Evolutionary conservation across 2,329 filamentous ascomycete genomes (phyloP).

Genomic region (Alternaria angustiovoidea): DNA sequence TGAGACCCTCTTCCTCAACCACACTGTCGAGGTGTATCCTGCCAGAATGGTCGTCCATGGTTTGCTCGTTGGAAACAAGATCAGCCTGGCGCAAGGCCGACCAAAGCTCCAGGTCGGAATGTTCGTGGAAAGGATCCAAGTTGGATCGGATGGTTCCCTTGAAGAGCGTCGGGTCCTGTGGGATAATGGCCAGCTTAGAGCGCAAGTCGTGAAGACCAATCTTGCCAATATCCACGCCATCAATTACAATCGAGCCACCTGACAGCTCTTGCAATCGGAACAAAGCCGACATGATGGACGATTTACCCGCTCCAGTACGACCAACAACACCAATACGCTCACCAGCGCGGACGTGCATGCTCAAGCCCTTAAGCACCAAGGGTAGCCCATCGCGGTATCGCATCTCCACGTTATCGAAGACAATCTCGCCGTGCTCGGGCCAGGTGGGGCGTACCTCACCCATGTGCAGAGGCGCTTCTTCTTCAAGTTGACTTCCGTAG

Average conservation of each 20-base stretch:
- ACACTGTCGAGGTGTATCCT: slow-evolving; percentile 82
- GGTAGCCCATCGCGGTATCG: slow-evolving; percentile 60
- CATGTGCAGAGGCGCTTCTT: slow-evolving; percentile 86
- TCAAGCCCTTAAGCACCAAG: slow-evolving; percentile 58
- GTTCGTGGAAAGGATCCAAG: slow-evolving; percentile 81
- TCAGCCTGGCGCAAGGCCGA: slow-evolving; percentile 78
- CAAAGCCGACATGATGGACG: slow-evolving; percentile 81
- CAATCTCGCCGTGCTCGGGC: slow-evolving; percentile 81
- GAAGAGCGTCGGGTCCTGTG: slow-evolving; percentile 85
- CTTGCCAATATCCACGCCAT: slow-evolving; percentile 68
- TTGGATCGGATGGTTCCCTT: slow-evolving; percentile 80
- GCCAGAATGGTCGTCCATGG: slow-evolving; percentile 56
- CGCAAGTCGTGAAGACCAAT: slow-evolving; percentile 79
- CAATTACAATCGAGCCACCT: slow-evolving; percentile 58
- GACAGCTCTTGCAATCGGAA: slow-evolving; percentile 71
- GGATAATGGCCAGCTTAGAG: slow-evolving; percentile 80
- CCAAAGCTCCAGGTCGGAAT: slow-evolving; percentile 81
- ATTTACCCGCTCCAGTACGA: slow-evolving; percentile 83
- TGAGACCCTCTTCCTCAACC: slow-evolving; percentile 94
- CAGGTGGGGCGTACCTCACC: slow-evolving; percentile 74
- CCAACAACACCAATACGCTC: slow-evolving; percentile 85
- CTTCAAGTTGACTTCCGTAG: slow-evolving; percentile 85
- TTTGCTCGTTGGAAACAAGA: slow-evolving; percentile 64
- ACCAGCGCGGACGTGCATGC: slow-evolving; percentile 75
- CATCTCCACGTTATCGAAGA: slow-evolving; percentile 61